Base-by-base conservation (phyloP, 1,284 basidiomycete species). In the Peniophora sp. region DNA sequence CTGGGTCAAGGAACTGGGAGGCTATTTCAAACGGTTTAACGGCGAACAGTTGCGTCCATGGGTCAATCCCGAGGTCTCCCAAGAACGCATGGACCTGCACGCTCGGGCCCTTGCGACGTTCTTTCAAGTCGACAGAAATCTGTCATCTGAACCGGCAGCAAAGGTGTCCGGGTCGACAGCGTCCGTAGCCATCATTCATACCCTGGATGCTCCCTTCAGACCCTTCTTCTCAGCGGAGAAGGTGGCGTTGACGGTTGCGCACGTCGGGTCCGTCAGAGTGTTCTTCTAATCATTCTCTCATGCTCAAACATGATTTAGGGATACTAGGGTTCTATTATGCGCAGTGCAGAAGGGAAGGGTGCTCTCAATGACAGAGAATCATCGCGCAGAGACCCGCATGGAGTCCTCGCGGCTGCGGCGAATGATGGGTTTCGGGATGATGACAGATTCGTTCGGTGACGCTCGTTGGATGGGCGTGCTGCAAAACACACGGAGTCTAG, bases 401-500 rank as follows among this genome's bases (percentile, higher is more conserved):
- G 97, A 99, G 66, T 82, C 91, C 11, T 83, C 82, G 41, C 77
- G 96, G 25, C 70, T 99, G 48, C 81, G 95, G 44, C 79, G 88
- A 52, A 89, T 94, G 79, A 95, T 94, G 79, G 92, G 90, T 16
- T 87, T 87, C 6, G 85, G 91, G 1, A 70, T 97, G 24, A 89
- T 97, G 45, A 91, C 92, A 3, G 96, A 99, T 65, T 94, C 91
- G 3, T 99, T 94, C 62, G 96, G 97, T 32, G 96, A 99, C 73
- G 83, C 86, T 41, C 75, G 89, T 41, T 98, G 94, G 93, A 97
- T 97, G 87, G 96, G 96, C 8, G 91, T 86, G 1, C 73, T 99
- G 19, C 92, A 88, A 44, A 99, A 98, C 61, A 98, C 97, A 9
- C 74, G 96, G 65, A 88, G 91, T 52, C 78, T 99, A 50, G 96